Evolutionary conservation across 805 yeast genomes (phyloP), one percentile per base, ranked within the genome.

Genomic region (Zygotorulaspora sp.): DNA sequence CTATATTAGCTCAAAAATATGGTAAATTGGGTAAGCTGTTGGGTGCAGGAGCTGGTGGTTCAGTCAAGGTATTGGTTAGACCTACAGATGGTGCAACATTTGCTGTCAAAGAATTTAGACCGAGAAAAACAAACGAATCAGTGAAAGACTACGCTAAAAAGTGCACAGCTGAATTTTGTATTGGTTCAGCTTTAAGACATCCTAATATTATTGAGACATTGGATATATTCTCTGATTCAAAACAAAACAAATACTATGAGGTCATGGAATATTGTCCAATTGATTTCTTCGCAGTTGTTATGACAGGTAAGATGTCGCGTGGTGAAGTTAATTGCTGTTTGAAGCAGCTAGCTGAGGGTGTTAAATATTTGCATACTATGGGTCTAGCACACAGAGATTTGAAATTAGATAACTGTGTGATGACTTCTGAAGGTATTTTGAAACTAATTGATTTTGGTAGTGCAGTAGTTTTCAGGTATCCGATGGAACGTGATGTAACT

Each of bases 41-140:
- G 32, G 95, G 95, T 12, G 78, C 87, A 1, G 95, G 95, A 40
- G 95, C 92, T 9, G 95, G 94, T 33, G 95, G 95, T 5, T 76
- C 88, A 1, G 95, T 84, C n/a, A 71, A 83, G 49, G 65, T 83
- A 30, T 70, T 84, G 16, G 73, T 72, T 6, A 73, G 90, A 51
- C 80, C 83, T 29, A 64, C 76, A 26, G 90, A 83, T 60, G 75
- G 77, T 50, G 74, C 74, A 24, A 75, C 83, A 0, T 83, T 84
- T 66, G 95, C 95, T 1, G 92, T 84, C 12, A 84, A 84, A 55
- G 90, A 84, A 60, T 84, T 84, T 53, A 72, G 90, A 51, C 75
- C 85, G 10, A 71, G 83, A 45, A 71, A 81, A 55, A 74, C 80
- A 26, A 80, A 76, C 53, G 95, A 84, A 57, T 63, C 77, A 7